A percentile compares a stretch with the other conserved stretches of the same genome.
phyloP scores from a whole-genome alignment of 208 protist species.

The Balamuthia mandrillaris region DNA sequence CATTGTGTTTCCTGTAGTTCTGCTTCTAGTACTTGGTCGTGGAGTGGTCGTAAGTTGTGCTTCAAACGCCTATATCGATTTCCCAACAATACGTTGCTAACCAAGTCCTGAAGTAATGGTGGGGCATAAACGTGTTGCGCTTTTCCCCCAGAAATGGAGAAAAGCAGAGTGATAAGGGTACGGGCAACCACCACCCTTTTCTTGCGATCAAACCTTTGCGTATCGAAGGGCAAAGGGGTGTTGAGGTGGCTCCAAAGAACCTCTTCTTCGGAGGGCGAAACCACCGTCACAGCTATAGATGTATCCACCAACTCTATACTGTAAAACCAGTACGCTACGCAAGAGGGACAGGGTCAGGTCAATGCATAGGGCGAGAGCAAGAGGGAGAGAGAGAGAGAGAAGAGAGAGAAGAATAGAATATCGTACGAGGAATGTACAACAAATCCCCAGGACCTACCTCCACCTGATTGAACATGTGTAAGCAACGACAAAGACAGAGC shows the following conservation, averaged over 20 bases:
- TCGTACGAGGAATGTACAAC: background rate
- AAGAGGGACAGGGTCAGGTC: background rate
- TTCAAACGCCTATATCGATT: no score
- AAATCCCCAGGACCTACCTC: background rate
- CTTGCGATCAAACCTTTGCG: no score
- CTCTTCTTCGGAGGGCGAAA: constrained; percentile 16
- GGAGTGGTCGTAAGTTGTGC: no score
- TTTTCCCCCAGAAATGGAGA: no score
- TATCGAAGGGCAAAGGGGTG: background rate
- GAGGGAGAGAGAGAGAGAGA: background rate
- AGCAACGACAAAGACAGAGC: no score
- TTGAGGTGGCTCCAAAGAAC: background rate
- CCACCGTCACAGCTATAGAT: background rate
- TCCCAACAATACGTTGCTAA: no score
- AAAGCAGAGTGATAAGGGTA: no score
- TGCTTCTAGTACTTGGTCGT: no score
- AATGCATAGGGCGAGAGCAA: background rate
- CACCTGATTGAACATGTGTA: background rate
- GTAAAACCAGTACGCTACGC: background rate
- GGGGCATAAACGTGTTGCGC: no score
- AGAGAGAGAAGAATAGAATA: background rate
- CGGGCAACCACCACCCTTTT: no score
- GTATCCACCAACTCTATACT: background rate
- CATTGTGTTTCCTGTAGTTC: no score
- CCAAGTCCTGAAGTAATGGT: no score